A percentile compares a stretch with the other conserved stretches of the same genome.
Evolutionary conservation across 2,329 filamentous ascomycete genomes (phyloP).

Genomic region (Corinectria fuckeliana): DNA sequence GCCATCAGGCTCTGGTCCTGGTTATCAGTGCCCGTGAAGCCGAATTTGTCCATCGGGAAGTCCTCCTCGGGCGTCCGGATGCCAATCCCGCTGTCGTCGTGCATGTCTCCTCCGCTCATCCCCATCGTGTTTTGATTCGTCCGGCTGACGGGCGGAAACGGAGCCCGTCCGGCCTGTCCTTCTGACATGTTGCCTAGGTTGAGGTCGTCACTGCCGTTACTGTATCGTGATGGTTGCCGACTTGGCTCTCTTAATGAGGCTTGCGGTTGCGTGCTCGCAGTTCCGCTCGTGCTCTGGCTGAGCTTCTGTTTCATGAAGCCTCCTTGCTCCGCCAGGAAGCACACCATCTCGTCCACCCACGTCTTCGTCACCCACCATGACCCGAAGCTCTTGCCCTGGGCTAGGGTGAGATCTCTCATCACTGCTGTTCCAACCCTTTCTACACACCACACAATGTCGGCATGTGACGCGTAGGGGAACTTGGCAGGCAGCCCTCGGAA

Average conservation of each 20-base stretch:
- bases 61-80: constrained; percentile 73
- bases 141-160: constrained; percentile 54
- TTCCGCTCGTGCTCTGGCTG: constrained; percentile 40
- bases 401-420: constrained; percentile 81
- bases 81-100: constrained; percentile 79
- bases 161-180: constrained; percentile 56
- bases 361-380: constrained; percentile 96
- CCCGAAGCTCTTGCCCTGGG: constrained; percentile 81
- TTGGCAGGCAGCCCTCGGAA: constrained; percentile 70
- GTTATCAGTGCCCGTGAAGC: constrained; percentile 48
- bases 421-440: constrained; percentile 78
- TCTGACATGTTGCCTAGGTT: constrained; percentile 53
- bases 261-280: constrained; percentile 43
- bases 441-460: constrained; percentile 78
- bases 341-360: constrained; percentile 93
- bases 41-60: constrained; percentile 66
- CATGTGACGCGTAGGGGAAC: constrained; percentile 76
- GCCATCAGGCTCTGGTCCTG: constrained; percentile 45
- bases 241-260: constrained; percentile 45
- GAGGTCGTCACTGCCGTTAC: constrained; percentile 54
- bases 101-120: constrained; percentile 52
- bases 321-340: constrained; percentile 87
- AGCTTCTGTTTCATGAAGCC: constrained; percentile 76
- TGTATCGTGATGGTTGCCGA: constrained; percentile 48
- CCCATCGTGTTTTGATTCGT: constrained; percentile 50